phyloP scores from a whole-genome alignment of 2,329 filamentous ascomycete species.

The Hawksworthiomyces lignivorus region DNA sequence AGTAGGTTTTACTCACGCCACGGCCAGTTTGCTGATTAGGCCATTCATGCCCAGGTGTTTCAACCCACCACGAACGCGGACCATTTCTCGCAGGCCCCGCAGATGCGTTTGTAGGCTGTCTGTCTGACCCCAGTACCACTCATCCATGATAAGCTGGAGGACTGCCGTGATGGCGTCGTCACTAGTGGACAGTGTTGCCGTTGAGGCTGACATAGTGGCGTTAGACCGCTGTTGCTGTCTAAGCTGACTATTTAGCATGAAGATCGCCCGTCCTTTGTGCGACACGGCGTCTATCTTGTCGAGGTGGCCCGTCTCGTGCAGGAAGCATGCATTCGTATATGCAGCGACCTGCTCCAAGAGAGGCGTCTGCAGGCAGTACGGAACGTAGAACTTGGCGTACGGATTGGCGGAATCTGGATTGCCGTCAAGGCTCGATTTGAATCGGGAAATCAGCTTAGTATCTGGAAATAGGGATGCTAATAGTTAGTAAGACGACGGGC shows the following conservation, averaged over 20 bases:
- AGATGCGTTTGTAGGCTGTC: constrained; percentile 38
- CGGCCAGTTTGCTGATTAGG: constrained; percentile 38
- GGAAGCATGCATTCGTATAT: constrained; percentile 43
- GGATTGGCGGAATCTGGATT: constrained; percentile 33
- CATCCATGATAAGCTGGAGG: constrained; percentile 40
- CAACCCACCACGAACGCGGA: constrained; percentile 38
- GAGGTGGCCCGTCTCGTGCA: constrained; percentile 40
- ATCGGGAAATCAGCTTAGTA: constrained; percentile 40
- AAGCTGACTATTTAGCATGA: constrained; percentile 41
- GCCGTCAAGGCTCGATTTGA: constrained; percentile 43
- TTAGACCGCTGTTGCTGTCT: constrained; percentile 16
- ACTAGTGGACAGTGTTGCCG: constrained; percentile 24
- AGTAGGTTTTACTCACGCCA: constrained; percentile 31
- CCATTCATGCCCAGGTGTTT: constrained; percentile 38
- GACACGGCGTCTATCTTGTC: constrained; percentile 34
- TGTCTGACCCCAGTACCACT: constrained; percentile 47
- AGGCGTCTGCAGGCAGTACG: constrained; percentile 40
- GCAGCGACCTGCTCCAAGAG: constrained; percentile 40
- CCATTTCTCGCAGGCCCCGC: constrained; percentile 39
- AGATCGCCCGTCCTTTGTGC: constrained; percentile 35
- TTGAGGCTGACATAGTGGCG: neutral
- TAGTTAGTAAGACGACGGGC: neutral
- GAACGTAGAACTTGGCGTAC: constrained; percentile 41
- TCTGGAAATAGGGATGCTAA: too few relatives aligned
- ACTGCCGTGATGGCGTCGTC: constrained; percentile 41